Conservation (phyloP, 2,329 filamentous ascomycete species). For the Ilyonectria sp. region DNA sequence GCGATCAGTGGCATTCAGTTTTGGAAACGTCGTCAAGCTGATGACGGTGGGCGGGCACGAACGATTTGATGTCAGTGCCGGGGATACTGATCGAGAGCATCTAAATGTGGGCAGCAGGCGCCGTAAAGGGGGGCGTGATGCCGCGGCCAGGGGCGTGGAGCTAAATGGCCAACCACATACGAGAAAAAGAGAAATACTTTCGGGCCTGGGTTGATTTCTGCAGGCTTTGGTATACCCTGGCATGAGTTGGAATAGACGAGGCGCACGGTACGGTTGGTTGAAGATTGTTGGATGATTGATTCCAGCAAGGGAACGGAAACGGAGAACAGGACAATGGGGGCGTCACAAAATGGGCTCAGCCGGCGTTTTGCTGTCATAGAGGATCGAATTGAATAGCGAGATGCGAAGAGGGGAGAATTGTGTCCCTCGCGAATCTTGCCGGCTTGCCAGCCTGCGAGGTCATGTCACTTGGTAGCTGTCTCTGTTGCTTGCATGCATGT, state of each 20-base stretch:
- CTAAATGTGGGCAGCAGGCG: slow-evolving; percentile 58
- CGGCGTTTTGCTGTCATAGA: slow-evolving; percentile 33
- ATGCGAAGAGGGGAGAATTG: not conserved
- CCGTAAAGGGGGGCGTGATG: slow-evolving; percentile 50
- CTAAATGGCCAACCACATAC: slow-evolving; percentile 23
- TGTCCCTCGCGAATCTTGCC: not conserved
- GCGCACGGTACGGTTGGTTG: slow-evolving; percentile 38
- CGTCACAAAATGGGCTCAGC: slow-evolving; percentile 24
- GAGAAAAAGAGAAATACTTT: not conserved
- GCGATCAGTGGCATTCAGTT: slow-evolving; percentile 76
- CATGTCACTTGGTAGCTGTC: not conserved
- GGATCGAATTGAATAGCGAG: slow-evolving; percentile 4
- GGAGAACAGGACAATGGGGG: slow-evolving; percentile 12
- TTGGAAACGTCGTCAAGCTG: slow-evolving; percentile 82
- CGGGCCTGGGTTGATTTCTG: slow-evolving; percentile 15
- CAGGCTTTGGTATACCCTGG: slow-evolving; percentile 27
- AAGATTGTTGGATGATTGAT: slow-evolving; percentile 32
- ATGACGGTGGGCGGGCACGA: slow-evolving; percentile 76
- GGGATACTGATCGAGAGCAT: slow-evolving; percentile 49
- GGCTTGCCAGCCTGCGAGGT: not conserved
- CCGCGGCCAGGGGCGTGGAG: slow-evolving; percentile 44
- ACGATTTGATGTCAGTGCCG: slow-evolving; percentile 67
- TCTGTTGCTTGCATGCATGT: not conserved
- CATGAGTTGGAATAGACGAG: slow-evolving; percentile 36
- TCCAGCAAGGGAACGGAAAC: slow-evolving; percentile 11